Base-by-base conservation (phyloP, 768 basidiomycete species). In the Russula virescens region DNA sequence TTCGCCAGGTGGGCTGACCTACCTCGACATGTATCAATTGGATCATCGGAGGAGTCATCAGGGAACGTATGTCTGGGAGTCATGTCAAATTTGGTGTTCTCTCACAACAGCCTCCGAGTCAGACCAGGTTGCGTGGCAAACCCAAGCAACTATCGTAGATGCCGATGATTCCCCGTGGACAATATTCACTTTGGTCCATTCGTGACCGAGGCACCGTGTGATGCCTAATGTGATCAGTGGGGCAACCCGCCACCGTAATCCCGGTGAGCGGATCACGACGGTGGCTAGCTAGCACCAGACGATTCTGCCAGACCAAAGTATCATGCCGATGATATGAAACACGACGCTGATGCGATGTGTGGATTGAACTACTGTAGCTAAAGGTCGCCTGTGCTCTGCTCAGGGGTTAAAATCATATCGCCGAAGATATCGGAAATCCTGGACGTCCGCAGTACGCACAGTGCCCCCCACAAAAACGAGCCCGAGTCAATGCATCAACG, bases 131-230 rank as follows among this genome's bases (percentile, higher is more conserved):
- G 14, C 25, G 49, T 50, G 49, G 25, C 21, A 45, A 25, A 62
- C 38, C 35, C 55, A 0, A 62, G 42, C 55, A 62, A 47, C 31
- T 62, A 26, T 11, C 56, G 55, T 56, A 62, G 34, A 46, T 60
- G 23, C 31, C 18, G 46, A 54, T 14, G 28, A 40, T 23, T 34
- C 45, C 11, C 38, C 28, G 28, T 46, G 26, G 46, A 42, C 59
- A 3, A 51, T 26, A 26, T 40, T 48, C 21, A n/a, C 23, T 5
- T 38, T 49, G 34, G 23, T 53, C 21, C 21, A 31, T 23, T 55
- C 55, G 9, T 34, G 45, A 10, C 45, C 11, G 23, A 34, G 26
- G 13, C 31, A 56, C 16, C 8, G 55, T 23, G 26, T 34, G 47
- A 31, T 34, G 43, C 23, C 16, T 23, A 46, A 57, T 47, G 21